Base-by-base conservation (phyloP, 1,284 basidiomycete genomes). In the Cryptococcus jaspeensis region DNA sequence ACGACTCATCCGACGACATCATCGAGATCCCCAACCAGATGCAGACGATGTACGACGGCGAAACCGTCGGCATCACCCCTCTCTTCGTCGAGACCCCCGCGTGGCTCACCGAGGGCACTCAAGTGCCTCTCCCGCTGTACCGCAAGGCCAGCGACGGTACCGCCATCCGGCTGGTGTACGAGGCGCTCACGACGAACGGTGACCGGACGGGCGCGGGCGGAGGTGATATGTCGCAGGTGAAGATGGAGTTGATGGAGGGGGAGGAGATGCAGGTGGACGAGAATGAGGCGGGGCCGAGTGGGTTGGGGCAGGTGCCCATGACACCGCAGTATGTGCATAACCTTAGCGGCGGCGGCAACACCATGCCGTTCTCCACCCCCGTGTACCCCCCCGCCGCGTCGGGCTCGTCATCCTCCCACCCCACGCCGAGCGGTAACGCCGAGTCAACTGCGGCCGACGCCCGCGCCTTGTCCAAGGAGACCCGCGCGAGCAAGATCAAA, bases 71-170 rank as follows among this genome's bases (percentile, higher is more conserved):
- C 12, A 53, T 66, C 52, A 65, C 64, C 0, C 68, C 70, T 2
- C 52, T 65, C 28, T 69, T 66, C 48, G 62, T 62, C 15, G 69
- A 72, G 9, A 64, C 65, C 9, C 65, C 67, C 4, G 62, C 67
- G 2, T 72, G 70, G 70, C 53, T 67, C 28, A 67, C 62, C 0
- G 66, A 72, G 36, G 58, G 57, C 6, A 65, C 58, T 2, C 56
- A 60, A 15, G 56, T 55, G 1, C 53, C 63, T n/a, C 50, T 67
- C 23, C 50, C 65, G 12, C 63, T 67, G 49, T 67, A 69, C 53
- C 64, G 70, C 32, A 69, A 70, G 46, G 63, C 61, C 37, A 59
- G 57, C 23, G 71, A 73, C 41, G 69, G 63, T 8, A 38, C 59
- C 5, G 60, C 67, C 2, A 50, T 67, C 35, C 53, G 61, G 28